A percentile compares a stretch with the other conserved stretches of the same genome.
Conservation (phyloP, 2,329 filamentous ascomycete genomes). For the Talaromyces sp. region DNA sequence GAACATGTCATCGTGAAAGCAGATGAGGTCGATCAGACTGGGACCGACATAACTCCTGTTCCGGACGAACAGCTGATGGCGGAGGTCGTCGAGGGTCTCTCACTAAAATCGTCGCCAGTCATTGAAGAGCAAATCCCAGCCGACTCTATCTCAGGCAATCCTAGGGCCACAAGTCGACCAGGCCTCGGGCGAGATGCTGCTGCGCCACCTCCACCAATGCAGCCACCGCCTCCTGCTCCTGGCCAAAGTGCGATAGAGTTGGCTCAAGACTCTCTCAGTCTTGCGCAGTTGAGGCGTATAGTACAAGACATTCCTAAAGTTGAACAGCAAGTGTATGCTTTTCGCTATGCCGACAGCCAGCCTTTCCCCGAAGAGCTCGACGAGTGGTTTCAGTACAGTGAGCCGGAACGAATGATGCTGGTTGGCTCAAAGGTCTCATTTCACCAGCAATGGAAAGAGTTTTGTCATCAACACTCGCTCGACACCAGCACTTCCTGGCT, state of each 20-base stretch:
- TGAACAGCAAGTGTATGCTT: constrained; percentile 76
- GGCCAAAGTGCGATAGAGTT: constrained; percentile 33
- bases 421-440: constrained; percentile 71
- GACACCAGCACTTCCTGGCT: constrained; percentile 57
- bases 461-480: constrained; percentile 34
- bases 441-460: constrained; percentile 65
- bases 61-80: constrained; percentile 42
- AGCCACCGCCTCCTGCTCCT: constrained; percentile 45
- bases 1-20: constrained; percentile 44
- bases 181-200: constrained; percentile 34
- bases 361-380: constrained; percentile 82
- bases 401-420: constrained; percentile 76
- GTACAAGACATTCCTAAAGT: constrained; percentile 67
- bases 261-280: constrained; percentile 64
- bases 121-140: constrained; percentile 7
- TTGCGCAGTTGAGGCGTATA: constrained; percentile 67
- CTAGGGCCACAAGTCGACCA: constrained; percentile 26
- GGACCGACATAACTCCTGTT: constrained; percentile 43
- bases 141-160: constrained; percentile 14
- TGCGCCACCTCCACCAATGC: constrained; percentile 40
- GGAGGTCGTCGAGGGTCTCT: constrained; percentile 35
- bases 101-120: constrained; percentile 28
- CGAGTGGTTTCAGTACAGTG: constrained; percentile 94
- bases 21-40: constrained; percentile 47
- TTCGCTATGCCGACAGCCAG: constrained; percentile 68